These are phyloP conservation scores for Mayamaea pseudoterrestris DNA, from an alignment of 108 stramenopile species.

Conservation along the genomic window DNA sequence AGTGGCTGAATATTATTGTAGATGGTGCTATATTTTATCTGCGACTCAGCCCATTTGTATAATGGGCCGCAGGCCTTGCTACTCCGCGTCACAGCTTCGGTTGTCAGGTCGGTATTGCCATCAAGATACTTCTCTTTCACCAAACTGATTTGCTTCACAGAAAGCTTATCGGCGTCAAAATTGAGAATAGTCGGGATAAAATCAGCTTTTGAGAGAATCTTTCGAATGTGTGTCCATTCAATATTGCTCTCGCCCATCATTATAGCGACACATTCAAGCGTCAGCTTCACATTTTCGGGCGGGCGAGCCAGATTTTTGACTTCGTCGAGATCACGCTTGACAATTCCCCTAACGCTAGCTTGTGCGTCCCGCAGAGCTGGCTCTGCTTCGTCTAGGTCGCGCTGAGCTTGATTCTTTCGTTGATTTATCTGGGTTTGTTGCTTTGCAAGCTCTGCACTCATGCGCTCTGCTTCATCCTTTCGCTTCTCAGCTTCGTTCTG, in stretches of 20 bases:
- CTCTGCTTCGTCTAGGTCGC: slow-evolving; percentile 91
- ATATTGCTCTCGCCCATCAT: slow-evolving; percentile 87
- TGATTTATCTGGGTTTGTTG: slow-evolving; percentile 68
- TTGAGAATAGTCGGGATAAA: slow-evolving; percentile 96
- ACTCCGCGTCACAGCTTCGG: slow-evolving; percentile 56
- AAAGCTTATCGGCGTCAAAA: slow-evolving; percentile 84
- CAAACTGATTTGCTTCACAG: slow-evolving; percentile 63
- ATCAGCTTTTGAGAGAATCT: slow-evolving; percentile 77
- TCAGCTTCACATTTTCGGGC: slow-evolving; percentile 86
- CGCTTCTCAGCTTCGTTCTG: slow-evolving; percentile 92
- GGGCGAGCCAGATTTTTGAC: slow-evolving; percentile 86
- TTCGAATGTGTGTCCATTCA: slow-evolving; percentile 92
- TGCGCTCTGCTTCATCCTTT: slow-evolving; percentile 84
- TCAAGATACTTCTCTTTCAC: slow-evolving; percentile 79
- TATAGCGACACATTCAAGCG: slow-evolving; percentile 90
- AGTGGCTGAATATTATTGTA: slow-evolving; percentile 93
- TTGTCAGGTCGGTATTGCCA: slow-evolving; percentile 55
- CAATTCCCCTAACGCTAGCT: slow-evolving; percentile 84
- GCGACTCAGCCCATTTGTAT: slow-evolving; percentile 91
- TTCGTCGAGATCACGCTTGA: slow-evolving; percentile 94
- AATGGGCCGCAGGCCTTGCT: slow-evolving; percentile 96
- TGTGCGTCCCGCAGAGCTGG: slow-evolving; percentile 89
- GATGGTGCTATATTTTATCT: slow-evolving; percentile 88
- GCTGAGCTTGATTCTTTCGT: slow-evolving; percentile 85
- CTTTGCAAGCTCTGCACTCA: slow-evolving; percentile 75